Base-by-base conservation (phyloP, 768 basidiomycete species). In the Mycena sanguinolenta region DNA sequence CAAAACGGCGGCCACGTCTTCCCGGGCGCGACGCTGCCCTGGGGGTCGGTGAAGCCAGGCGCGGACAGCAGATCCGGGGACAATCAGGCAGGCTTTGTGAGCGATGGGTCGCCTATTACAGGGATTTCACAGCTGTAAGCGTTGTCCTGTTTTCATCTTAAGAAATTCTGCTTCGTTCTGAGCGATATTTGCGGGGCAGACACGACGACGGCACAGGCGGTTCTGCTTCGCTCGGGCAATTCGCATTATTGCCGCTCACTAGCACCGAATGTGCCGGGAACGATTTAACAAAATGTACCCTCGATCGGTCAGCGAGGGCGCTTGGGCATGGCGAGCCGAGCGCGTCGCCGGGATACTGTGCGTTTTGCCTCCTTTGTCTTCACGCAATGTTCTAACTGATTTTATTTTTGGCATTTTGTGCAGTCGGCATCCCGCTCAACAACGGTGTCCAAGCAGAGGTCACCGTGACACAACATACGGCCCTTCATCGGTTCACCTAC, bases 401-500 rank as follows among this genome's bases (percentile, higher is more conserved):
- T 55, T 23, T 42, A 34, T 10, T 34, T 34, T 34, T 34, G n/a
- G n/a, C n/a, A 34, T 34, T 17, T 7, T 39, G 39, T 17, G 16
- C 39, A 73, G 72, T 73, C 27, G 17, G 63, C 19, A 66, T 73
- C 46, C 67, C 83, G 3, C 73, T 85, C 25, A 79, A 84, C 69
- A 85, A 85, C 65, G 79, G 78, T 10, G 82, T 85, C 65, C 75
- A 82, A 69, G 82, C 85, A 72, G 85, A 86, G 70, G 82, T 83
- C 4, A 85, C 84, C 14, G 82, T 83, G 8, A 85, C 84, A 3
- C 80, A 84, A 57, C 84, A 83, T 53, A 80, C 82, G 9, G 83
- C 81, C 6, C 75, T 85, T 52, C 83, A 85, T 65, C 80, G 84
- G 0, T 86, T 84, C 73, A 84, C 85, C 2, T 86, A 84, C 75